phyloP scores from a whole-genome alignment of 2,329 filamentous ascomycete genomes.

The Epichloe festucae region DNA sequence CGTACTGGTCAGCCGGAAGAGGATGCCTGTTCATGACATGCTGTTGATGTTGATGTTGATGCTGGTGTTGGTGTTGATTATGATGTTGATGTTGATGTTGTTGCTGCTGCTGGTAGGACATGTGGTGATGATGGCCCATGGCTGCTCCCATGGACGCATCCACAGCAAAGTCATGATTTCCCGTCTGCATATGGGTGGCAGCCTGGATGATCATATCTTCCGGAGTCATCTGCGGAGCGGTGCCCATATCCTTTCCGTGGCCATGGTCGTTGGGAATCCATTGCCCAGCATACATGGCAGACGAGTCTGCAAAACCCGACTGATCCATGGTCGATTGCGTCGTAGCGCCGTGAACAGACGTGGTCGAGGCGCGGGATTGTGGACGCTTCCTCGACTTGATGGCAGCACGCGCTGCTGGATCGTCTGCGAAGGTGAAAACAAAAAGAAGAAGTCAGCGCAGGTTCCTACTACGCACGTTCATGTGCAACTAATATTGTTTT shows the following conservation, averaged over 20 bases:
- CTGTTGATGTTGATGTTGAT: slow-evolving; percentile 27
- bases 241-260: slow-evolving; percentile 30
- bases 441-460: slow-evolving; percentile 4
- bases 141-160: slow-evolving; percentile 31
- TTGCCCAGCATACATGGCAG: slow-evolving; percentile 33
- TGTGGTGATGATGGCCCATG: slow-evolving; percentile 25
- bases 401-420: slow-evolving; percentile 17
- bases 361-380: slow-evolving; percentile 42
- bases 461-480: neutral
- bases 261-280: slow-evolving; percentile 35
- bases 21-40: slow-evolving; percentile 32
- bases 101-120: slow-evolving; percentile 26
- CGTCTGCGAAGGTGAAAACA: slow-evolving; percentile 12
- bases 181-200: slow-evolving; percentile 40
- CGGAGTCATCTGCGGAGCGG: slow-evolving; percentile 34
- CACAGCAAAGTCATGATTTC: slow-evolving; percentile 37
- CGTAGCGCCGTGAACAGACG: slow-evolving; percentile 40
- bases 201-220: slow-evolving; percentile 49
- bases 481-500: slow-evolving; percentile 1
- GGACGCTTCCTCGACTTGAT: slow-evolving; percentile 36
- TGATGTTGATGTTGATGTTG: slow-evolving; percentile 23
- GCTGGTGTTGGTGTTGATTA: slow-evolving; percentile 15
- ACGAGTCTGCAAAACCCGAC: slow-evolving; percentile 27
- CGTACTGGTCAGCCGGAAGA: slow-evolving; percentile 41
- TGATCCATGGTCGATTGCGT: slow-evolving; percentile 41